Evolutionary conservation across 2,329 filamentous ascomycete species (phyloP), one percentile per base, ranked within the genome.

Genomic region (Thielaviopsis musarum): DNA sequence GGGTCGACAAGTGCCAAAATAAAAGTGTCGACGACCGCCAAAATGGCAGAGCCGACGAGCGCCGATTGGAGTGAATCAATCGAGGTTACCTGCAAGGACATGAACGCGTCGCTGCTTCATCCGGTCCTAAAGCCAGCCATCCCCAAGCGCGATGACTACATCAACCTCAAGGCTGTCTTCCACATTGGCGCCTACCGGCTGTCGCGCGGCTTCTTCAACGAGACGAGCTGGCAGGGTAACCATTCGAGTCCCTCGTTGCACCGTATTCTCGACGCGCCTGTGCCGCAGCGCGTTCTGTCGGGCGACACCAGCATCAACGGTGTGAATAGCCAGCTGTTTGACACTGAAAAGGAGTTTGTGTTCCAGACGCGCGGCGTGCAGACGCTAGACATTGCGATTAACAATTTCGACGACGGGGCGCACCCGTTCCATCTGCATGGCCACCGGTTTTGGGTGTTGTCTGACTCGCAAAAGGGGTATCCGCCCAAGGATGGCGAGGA

Each of bases 151-250:
- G 72, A 76, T 41, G 52, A 71, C 62, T 65, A 73, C 67, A 64
- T 80, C 12, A 57, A 73, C 49, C 65, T 82, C 1, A 73, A 77
- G 2, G 74, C 76, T 1, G 79, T 76, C 56, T 81, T 82, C 63
- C 74, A 77, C 64, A 81, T 80, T 57, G 74, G 77, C 2, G 74
- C 72, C 34, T 80, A 78, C 71, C 69, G 74, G 0, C 69, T 82
- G 0, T 73, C 73, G 0, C 74, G 78, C 1, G 79, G 78, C 1
- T 79, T 76, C 66, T 77, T 82, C 64, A 81, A 82, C 63, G 68
- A 69, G 3, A 76, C 73, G 1, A 75, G 74, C 0, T 81, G 76
- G 71, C 72, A 67, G n/a, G 64, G 65, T 10, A 73, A 73, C 53
- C 63, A 63, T 1, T 71, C 70, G 0, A 65, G 65, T 19, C 71